These are phyloP conservation scores for Trichosanthes cucumerina DNA, from an alignment of 306 rosid species.

Conservation along the genomic window DNA sequence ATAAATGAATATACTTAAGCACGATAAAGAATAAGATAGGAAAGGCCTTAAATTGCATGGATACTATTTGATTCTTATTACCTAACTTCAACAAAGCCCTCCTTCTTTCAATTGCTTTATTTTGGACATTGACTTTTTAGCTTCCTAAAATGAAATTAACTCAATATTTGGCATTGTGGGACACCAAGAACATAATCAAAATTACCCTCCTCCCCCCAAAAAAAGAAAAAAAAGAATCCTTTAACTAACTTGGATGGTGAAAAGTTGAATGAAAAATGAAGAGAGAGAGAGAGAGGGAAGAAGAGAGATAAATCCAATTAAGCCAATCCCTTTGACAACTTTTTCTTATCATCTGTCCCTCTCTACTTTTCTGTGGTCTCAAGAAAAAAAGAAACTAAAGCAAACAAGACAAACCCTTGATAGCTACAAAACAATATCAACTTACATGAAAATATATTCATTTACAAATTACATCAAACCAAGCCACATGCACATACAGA, in stretches of 20 bases:
- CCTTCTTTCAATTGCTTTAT: background rate
- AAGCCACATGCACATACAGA: background rate
- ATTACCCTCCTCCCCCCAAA: background rate
- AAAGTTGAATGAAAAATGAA: background rate
- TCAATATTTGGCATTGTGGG: background rate
- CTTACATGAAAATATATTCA: background rate
- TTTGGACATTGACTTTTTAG: background rate
- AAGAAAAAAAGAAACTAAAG: background rate
- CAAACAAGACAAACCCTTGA: slow-evolving; percentile 5
- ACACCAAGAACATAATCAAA: background rate
- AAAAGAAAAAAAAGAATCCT: background rate
- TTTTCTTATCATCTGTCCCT: slow-evolving; percentile 4
- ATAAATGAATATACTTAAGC: background rate
- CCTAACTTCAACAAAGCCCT: background rate
- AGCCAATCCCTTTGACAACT: background rate
- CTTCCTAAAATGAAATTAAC: background rate
- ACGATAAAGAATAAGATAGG: background rate
- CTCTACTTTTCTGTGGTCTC: slow-evolving; percentile 1
- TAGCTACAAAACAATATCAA: slow-evolving; percentile 7
- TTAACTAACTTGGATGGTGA: background rate
- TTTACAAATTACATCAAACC: slow-evolving; percentile 4
- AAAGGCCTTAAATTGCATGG: background rate
- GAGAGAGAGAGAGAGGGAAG: background rate
- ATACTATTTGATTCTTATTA: background rate
- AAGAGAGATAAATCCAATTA: background rate